phyloP scores from a whole-genome alignment of 208 protist genomes.

The Acanthamoeba culbertsoni region DNA sequence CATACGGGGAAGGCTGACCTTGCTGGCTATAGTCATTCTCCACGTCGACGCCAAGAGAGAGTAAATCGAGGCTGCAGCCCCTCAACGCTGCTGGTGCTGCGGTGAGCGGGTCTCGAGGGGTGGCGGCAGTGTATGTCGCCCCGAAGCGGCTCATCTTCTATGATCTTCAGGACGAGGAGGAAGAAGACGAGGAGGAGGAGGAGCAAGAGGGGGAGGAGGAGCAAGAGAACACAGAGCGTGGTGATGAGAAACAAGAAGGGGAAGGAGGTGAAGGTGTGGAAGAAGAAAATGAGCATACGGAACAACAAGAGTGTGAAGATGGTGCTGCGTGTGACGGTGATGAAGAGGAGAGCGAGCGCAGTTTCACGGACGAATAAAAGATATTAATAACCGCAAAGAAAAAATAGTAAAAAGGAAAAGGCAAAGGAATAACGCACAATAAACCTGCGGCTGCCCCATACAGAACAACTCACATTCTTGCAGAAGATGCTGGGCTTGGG shows the following conservation, averaged over 20 bases:
- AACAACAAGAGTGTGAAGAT: background rate
- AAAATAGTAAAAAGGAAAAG: too few species aligned
- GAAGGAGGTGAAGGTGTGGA: background rate
- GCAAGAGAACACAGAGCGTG: too few species aligned
- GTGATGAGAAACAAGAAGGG: background rate
- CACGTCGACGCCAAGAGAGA: background rate
- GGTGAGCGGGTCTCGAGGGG: background rate
- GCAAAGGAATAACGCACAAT: too few species aligned
- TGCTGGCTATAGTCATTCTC: background rate
- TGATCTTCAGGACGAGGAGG: constrained; percentile 15
- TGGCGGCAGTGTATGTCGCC: background rate
- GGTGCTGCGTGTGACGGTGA: background rate
- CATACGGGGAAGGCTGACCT: background rate
- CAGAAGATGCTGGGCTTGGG: too few species aligned
- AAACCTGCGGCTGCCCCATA: too few species aligned
- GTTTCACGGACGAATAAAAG: background rate
- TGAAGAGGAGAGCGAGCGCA: background rate
- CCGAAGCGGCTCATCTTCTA: constrained; percentile 36
- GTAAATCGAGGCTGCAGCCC: background rate
- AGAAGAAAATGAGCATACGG: background rate
- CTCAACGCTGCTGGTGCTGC: background rate
- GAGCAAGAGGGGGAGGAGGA: background rate
- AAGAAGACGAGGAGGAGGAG: background rate
- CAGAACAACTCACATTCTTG: too few species aligned
- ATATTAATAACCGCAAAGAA: too few species aligned